These are phyloP conservation scores for Sodiomyces alkalinus DNA, from an alignment of 2,329 filamentous ascomycete genomes.

Conservation along the genomic window DNA sequence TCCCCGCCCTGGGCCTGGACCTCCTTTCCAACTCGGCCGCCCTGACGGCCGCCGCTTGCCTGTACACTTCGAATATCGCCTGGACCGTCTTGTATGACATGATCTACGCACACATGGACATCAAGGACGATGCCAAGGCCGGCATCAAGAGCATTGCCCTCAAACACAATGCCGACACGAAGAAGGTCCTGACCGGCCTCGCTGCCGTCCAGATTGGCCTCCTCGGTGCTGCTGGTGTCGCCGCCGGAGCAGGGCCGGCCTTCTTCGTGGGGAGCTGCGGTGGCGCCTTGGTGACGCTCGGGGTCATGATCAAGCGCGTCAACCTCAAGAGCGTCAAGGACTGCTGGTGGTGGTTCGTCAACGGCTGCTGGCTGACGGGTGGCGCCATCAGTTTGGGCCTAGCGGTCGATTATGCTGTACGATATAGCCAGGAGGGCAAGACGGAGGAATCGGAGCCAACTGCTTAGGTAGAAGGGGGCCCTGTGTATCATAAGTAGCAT, in stretches of 20 bases:
- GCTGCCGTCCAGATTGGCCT: conserved; percentile 54
- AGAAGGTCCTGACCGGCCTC: conserved; percentile 56
- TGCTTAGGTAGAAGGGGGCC: too few relatives aligned
- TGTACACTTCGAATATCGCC: conserved; percentile 66
- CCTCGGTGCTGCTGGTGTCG: conserved; percentile 52
- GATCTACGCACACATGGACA: conserved; percentile 88
- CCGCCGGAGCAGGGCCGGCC: conserved; percentile 50
- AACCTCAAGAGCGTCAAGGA: conserved; percentile 49
- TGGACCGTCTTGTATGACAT: conserved; percentile 89
- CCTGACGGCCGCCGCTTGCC: conserved; percentile 46
- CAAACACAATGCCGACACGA: conserved; percentile 63
- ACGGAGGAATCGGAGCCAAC: too few relatives aligned
- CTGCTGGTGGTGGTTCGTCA: conserved; percentile 67
- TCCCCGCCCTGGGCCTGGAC: conserved; percentile 67
- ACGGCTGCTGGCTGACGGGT: conserved; percentile 54
- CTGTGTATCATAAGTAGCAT: too few relatives aligned
- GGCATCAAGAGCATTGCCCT: conserved; percentile 83
- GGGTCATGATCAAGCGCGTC: conserved; percentile 52
- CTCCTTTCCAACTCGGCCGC: conserved; percentile 49
- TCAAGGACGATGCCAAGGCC: conserved; percentile 70
- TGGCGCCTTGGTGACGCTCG: conserved; percentile 44
- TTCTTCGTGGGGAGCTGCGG: conserved; percentile 56
- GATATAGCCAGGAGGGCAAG: conserved; percentile 22
- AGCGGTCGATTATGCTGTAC: conserved; percentile 41
- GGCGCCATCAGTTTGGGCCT: conserved; percentile 45